A percentile compares a stretch with the other conserved stretches of the same genome.
phyloP scores from a whole-genome alignment of 2,329 filamentous ascomycete genomes.

The Talaromyces sp. region DNA sequence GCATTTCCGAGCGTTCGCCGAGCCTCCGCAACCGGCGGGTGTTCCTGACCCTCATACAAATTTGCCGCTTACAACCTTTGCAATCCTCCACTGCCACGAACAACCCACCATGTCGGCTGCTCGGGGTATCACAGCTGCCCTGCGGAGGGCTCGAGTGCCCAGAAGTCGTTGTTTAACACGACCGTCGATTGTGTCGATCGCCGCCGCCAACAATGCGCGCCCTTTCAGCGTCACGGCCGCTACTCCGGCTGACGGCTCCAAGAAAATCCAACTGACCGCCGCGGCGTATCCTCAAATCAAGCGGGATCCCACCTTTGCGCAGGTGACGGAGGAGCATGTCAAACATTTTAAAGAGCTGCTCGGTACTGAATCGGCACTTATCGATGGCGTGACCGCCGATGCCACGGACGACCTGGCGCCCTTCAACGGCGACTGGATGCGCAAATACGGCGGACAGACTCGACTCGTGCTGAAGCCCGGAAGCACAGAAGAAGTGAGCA shows the following conservation, averaged over 20 bases:
- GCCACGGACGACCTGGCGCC: slow-evolving; percentile 75
- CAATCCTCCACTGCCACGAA: neutral
- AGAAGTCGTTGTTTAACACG: neutral
- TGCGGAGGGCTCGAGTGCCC: slow-evolving; percentile 9
- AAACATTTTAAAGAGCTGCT: slow-evolving; percentile 76
- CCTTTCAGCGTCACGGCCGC: slow-evolving; percentile 26
- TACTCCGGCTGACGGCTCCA: slow-evolving; percentile 21
- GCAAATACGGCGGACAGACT: slow-evolving; percentile 90
- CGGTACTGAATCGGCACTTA: slow-evolving; percentile 69
- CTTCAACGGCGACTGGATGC: slow-evolving; percentile 98
- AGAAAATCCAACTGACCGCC: slow-evolving; percentile 67
- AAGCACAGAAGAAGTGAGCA: slow-evolving; percentile 81
- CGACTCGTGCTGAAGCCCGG: slow-evolving; percentile 81
- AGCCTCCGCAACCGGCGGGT: neutral
- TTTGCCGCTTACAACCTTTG: neutral
- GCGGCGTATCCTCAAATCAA: slow-evolving; percentile 76
- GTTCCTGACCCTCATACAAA: neutral
- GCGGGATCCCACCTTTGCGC: slow-evolving; percentile 66
- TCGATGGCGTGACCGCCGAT: slow-evolving; percentile 75
- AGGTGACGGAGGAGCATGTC: slow-evolving; percentile 73
- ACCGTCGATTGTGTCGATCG: slow-evolving; percentile 3
- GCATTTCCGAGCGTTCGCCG: neutral
- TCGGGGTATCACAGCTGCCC: slow-evolving; percentile 5
- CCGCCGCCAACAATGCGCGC: slow-evolving; percentile 8
- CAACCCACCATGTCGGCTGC: slow-evolving; percentile 7